Evolutionary conservation across 2,329 filamentous ascomycete genomes (phyloP).

Genomic region (Lachnellula suecica): DNA sequence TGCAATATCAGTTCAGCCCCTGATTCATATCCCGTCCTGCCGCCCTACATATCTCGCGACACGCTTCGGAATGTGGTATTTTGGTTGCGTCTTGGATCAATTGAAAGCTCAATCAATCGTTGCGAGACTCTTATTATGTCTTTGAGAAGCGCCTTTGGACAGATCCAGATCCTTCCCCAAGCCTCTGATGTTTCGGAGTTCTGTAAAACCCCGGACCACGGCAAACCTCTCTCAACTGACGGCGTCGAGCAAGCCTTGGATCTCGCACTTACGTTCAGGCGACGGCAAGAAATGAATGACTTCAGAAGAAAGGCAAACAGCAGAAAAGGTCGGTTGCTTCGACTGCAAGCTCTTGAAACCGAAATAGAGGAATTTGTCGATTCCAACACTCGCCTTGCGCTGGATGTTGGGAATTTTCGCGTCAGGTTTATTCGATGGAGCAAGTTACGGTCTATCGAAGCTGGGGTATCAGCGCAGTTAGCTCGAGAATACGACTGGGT

Average conservation of each 20-base stretch:
- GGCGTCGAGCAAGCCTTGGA: neutral
- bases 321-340: neutral
- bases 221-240: neutral
- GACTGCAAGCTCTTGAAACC: neutral
- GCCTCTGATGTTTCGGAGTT: too few species aligned
- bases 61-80: slow-evolving; percentile 18
- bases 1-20: slow-evolving; percentile 21
- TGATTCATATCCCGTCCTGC: neutral
- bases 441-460: neutral
- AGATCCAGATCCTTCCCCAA: neutral
- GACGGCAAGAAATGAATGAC: neutral
- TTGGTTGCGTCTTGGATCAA: slow-evolving; percentile 17
- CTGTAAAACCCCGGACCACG: neutral
- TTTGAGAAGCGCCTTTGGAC: neutral
- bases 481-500: neutral
- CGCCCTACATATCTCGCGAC: neutral
- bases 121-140: slow-evolving; percentile 1
- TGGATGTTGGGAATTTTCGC: neutral
- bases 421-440: neutral
- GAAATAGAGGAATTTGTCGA: neutral
- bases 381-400: neutral
- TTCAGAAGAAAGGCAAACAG: neutral
- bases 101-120: slow-evolving; percentile 14
- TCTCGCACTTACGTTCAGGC: neutral
- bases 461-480: neutral